phyloP scores from a whole-genome alignment of 495 filamentous ascomycete species.

The Umbilicaria muhlenbergii region DNA sequence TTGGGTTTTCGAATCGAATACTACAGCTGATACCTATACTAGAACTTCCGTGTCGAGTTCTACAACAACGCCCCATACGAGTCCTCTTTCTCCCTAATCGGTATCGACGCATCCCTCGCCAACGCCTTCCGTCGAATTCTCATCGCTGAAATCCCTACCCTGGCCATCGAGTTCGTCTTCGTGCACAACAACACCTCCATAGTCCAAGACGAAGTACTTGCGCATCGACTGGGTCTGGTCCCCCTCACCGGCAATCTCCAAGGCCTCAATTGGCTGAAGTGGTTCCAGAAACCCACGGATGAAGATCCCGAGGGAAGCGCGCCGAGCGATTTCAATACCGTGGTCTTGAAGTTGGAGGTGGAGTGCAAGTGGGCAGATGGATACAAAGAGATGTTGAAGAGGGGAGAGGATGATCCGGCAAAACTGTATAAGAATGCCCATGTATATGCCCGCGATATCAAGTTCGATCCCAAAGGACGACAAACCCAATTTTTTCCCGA shows the following conservation, averaged over 20 bases:
- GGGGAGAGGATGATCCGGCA: conserved; percentile 58
- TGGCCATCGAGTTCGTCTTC: conserved; percentile 87
- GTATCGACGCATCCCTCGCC: conserved; percentile 80
- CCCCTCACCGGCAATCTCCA: conserved; percentile 65
- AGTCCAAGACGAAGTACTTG: conserved; percentile 92
- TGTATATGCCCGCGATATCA: conserved; percentile 73
- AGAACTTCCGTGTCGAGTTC: conserved; percentile 62
- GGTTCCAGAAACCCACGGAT: conserved; percentile 45
- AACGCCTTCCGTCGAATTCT: conserved; percentile 98
- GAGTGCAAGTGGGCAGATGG: conserved; percentile 65
- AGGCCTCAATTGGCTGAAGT: conserved; percentile 66
- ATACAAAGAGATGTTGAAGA: conserved; percentile 9
- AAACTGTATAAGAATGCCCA: conserved; percentile 73
- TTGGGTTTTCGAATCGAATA: conserved; percentile 6
- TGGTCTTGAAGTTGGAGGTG: conserved; percentile 53
- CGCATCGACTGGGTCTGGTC: conserved; percentile 75
- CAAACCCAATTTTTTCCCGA: conserved; percentile 54
- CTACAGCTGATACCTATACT: not conserved
- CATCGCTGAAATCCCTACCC: conserved; percentile 82
- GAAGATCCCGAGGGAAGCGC: conserved; percentile 32
- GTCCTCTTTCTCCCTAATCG: conserved; percentile 76
- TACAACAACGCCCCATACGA: conserved; percentile 63
- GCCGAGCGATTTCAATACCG: conserved; percentile 64
- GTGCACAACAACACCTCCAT: conserved; percentile 91
- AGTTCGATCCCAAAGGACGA: conserved; percentile 55